Evolutionary conservation across 140 eudicot genomes (phyloP), one percentile per base, ranked within the genome.

Genomic region (Ambrosia hybrid): DNA sequence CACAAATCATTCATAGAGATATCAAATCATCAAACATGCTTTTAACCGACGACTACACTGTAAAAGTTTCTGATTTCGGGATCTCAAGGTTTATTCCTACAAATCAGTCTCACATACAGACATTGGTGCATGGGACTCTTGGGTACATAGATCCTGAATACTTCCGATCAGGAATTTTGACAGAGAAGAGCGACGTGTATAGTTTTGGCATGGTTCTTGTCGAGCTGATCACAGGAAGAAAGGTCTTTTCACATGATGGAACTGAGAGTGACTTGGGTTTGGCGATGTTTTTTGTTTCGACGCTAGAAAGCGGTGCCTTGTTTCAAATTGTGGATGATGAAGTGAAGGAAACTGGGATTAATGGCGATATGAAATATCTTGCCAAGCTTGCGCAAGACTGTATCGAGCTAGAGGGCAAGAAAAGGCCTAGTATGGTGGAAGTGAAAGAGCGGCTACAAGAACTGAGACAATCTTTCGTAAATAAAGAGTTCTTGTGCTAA

Each of bases 171-270:
- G 82, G 87, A 51, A 70, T 48, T 21, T 21, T 21, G 26, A 21
- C 26, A 0, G 26, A 21, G 26, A 21, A 21, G 26, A 21, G 26
- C 26, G 87, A 83, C 21, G 79, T 83, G 56, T 75, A 79, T 64
- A 83, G 84, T 73, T 83, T 83, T 68, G 87, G 87, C 3, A 73
- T 83, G 51, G 77, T 83, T 58, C 87, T 83, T 13, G 67, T 83
- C 1, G 85, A 83, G 72, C 80, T 83, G 26, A 66, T 83, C 13
- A 83, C 78, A 3, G 80, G 85, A 0, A 51, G 72, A 56, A 69
- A 80, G 56, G 85, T 80, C 0, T 66, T 67, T 61, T 67, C 82
- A 17, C 80, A 73, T 1, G 82, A 76, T 51, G 77, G 80, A 8
- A 78, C 76, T 15, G 85, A 68, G 63, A 72, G 75, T 71, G 77